A percentile compares a stretch with the other conserved stretches of the same genome.
Conservation (phyloP, 805 yeast species). For the Pichia nanzhaoensis region DNA sequence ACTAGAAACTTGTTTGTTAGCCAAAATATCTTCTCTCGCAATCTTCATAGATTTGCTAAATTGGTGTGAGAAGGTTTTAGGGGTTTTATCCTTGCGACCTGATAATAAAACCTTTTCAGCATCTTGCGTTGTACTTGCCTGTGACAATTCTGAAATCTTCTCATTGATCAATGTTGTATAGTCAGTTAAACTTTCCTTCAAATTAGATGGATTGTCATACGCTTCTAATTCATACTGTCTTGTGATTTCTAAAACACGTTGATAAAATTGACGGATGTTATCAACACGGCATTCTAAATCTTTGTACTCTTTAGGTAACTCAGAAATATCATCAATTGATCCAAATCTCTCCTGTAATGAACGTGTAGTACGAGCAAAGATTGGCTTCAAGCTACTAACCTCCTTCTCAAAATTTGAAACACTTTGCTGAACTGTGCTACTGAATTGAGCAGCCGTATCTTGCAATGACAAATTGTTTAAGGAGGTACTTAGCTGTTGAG, state of each 20-base stretch:
- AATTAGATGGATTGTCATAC: constrained; percentile 78
- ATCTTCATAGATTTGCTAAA: constrained; percentile 49
- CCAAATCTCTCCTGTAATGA: constrained; percentile 56
- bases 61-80: constrained; percentile 72
- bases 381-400: constrained; percentile 37
- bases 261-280: constrained; percentile 53
- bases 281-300: constrained; percentile 63
- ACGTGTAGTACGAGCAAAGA: constrained; percentile 53
- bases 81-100: constrained; percentile 34
- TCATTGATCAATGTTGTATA: constrained; percentile 51
- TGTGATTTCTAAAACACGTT: constrained; percentile 42
- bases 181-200: constrained; percentile 58
- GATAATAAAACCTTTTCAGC: constrained; percentile 49
- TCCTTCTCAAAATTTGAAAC: constrained; percentile 29
- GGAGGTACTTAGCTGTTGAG: constrained; percentile 15
- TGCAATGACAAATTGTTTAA: constrained; percentile 30
- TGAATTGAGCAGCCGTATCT: constrained; percentile 31
- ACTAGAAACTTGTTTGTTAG: constrained; percentile 10
- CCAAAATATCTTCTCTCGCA: constrained; percentile 39
- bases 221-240: constrained; percentile 66
- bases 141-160: constrained; percentile 53
- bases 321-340: constrained; percentile 59
- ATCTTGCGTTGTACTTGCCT: constrained; percentile 60
- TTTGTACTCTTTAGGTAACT: constrained; percentile 67
- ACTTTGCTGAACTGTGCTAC: constrained; percentile 28